Base-by-base conservation (phyloP, 257 asterid genomes). In the Solanum tacnaense region DNA sequence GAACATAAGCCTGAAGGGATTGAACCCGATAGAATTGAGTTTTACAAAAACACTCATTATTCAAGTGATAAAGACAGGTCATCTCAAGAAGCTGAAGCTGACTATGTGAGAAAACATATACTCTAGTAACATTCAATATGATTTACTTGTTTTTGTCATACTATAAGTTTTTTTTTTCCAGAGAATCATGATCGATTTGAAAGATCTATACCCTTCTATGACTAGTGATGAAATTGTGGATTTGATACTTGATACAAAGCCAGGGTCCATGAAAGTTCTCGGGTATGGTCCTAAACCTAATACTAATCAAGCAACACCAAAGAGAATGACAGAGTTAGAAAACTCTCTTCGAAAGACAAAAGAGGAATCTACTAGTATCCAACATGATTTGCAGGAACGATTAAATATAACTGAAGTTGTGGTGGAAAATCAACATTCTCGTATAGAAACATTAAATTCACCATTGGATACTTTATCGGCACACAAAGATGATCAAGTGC, bases 241-340 rank as follows among this genome's bases (percentile, higher is more conserved):
- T 52, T 13, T 12, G 2, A 5, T 1, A 46, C 20, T 46, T 46
- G 20, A 13, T 13, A 46, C 2, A 46, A 46, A 1, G 20, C 0
- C 7, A 46, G 0, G 20, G 6, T 46, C 6, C 58, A 46, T 46
- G 0, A 46, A 46, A 0, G 58, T 0, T 13, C 20, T 1, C 20
- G 20, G 18, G 58, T 46, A 4, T 46, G 58, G 18, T 46, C 58
- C 58, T 13, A 13, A 46, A 13, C 56, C 20, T 4, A 46, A 46
- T 46, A 13, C 6, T 13, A 13, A 46, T 46, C 7, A 5, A 46
- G 20, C 20, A 46, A 46, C 18, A 46, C 58, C 2, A 46, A 46
- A 13, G 58, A 46, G 58, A 46, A 46, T 13, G 7, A 46, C 18
- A 13, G 6, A 46, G 58, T 46, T 46, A 1, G 58, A 46, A 46